Evolutionary conservation across 2,329 filamentous ascomycete species (phyloP).

Genomic region (Penicillium sp.): DNA sequence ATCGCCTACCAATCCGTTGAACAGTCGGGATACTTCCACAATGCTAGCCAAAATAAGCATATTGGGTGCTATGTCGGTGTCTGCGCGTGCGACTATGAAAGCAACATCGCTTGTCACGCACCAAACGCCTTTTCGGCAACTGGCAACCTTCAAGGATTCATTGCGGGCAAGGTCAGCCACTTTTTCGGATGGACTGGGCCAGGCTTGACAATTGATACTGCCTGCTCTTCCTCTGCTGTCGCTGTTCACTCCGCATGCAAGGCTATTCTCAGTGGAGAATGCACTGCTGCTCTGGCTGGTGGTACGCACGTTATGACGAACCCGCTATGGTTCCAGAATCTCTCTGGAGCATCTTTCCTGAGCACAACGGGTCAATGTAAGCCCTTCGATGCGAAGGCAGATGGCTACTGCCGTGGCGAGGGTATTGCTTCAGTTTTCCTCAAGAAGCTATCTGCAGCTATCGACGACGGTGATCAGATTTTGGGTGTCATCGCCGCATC

Average conservation of each 20-base stretch:
- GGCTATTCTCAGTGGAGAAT: slow-evolving; percentile 23
- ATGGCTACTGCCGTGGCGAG: slow-evolving; percentile 46
- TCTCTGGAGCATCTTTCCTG: slow-evolving; percentile 43
- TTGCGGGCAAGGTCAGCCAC: slow-evolving; percentile 40
- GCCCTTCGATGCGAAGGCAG: slow-evolving; percentile 53
- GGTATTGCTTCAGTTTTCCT: slow-evolving; percentile 33
- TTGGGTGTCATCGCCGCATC: not conserved
- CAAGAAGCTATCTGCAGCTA: not conserved
- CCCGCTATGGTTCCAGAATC: slow-evolving; percentile 24
- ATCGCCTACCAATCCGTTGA: slow-evolving; percentile 35
- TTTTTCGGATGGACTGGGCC: slow-evolving; percentile 49
- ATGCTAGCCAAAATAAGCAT: not conserved
- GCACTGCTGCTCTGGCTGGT: slow-evolving; percentile 33
- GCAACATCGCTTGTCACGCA: slow-evolving; percentile 28
- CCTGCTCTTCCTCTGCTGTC: slow-evolving; percentile 1
- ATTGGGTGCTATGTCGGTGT: slow-evolving; percentile 19
- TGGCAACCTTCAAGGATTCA: slow-evolving; percentile 18
- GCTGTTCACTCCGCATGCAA: slow-evolving; percentile 13
- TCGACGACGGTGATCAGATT: not conserved
- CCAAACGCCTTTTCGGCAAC: slow-evolving; percentile 30
- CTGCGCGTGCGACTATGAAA: slow-evolving; percentile 30
- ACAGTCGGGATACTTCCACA: slow-evolving; percentile 29
- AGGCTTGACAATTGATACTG: slow-evolving; percentile 6
- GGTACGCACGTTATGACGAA: slow-evolving; percentile 34
- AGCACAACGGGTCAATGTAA: slow-evolving; percentile 50